Evolutionary conservation across 2,329 filamentous ascomycete species (phyloP).

Genomic region (Chalara sp.): DNA sequence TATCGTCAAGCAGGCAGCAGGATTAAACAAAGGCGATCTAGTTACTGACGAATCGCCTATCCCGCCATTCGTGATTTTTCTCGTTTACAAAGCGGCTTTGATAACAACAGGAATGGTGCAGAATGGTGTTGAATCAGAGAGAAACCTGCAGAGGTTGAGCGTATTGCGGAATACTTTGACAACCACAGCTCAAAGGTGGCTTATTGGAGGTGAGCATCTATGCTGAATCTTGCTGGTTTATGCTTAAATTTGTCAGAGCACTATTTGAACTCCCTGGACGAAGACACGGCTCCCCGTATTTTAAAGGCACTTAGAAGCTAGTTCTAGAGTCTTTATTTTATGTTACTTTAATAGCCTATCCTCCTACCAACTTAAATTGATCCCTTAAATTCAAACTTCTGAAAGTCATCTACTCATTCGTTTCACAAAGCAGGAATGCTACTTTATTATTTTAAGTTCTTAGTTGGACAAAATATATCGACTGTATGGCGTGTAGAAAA

Average conservation of each 20-base stretch:
- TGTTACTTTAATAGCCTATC: too few relatives aligned
- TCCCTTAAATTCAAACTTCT: too few relatives aligned
- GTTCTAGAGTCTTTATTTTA: neutral
- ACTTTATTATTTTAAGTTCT: too few relatives aligned
- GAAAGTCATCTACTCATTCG: too few relatives aligned
- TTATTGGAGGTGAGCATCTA: slow-evolving; percentile 1
- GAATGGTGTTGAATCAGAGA: slow-evolving; percentile 1
- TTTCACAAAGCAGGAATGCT: too few relatives aligned
- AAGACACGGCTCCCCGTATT: neutral
- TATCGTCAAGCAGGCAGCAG: slow-evolving; percentile 2
- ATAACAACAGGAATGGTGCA: slow-evolving; percentile 2
- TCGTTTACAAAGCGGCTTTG: slow-evolving; percentile 6
- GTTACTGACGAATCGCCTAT: neutral
- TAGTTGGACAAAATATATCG: too few relatives aligned
- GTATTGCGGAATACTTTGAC: slow-evolving; percentile 1
- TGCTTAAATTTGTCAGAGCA: neutral
- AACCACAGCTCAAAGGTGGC: neutral
- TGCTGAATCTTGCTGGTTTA: neutral
- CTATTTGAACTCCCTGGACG: neutral
- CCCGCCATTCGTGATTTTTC: slow-evolving; percentile 3
- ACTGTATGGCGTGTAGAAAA: too few relatives aligned
- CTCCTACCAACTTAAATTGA: too few relatives aligned
- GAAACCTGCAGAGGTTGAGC: slow-evolving; percentile 1
- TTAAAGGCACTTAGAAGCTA: neutral
- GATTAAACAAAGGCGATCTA: neutral